A percentile compares a stretch with the other conserved stretches of the same genome.
phyloP scores from a whole-genome alignment of 345 rosid species.

The Eucalyptus brandiana region DNA sequence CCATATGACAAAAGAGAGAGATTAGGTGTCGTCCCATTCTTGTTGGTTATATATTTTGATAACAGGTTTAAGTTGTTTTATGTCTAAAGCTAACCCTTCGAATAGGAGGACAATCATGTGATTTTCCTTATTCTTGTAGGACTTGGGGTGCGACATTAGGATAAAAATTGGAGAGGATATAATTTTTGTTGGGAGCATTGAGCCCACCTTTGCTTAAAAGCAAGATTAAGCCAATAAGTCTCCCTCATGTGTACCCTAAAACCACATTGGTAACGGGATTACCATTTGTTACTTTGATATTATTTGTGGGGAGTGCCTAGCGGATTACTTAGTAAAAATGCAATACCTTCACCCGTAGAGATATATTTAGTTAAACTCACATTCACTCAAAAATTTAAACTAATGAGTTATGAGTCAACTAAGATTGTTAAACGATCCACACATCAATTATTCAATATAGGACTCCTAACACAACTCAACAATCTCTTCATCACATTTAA shows the following conservation, averaged over 20 bases:
- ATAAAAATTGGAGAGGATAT: neutral
- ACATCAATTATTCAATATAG: neutral
- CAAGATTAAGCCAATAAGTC: neutral
- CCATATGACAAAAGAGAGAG: neutral
- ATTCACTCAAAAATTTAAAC: neutral
- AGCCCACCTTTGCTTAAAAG: neutral
- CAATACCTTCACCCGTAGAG: accelerated
- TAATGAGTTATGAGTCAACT: neutral
- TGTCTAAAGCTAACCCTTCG: neutral
- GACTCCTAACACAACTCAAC: neutral
- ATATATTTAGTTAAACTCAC: neutral
- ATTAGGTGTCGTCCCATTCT: neutral
- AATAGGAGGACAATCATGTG: neutral
- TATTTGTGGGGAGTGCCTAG: neutral
- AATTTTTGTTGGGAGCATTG: neutral
- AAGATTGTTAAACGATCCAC: accelerated
- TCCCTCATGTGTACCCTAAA: neutral
- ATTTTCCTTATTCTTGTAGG: too few relatives aligned
- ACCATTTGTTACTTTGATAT: neutral
- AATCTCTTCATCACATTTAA: neutral
- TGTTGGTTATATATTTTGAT: too few relatives aligned
- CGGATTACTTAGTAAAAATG: too few relatives aligned
- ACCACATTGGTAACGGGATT: neutral
- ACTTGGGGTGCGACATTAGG: neutral
- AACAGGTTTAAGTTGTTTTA: too few relatives aligned